Evolutionary conservation across 352 stramenopile genomes (phyloP).

Genomic region (Phytophthora crassamura): DNA sequence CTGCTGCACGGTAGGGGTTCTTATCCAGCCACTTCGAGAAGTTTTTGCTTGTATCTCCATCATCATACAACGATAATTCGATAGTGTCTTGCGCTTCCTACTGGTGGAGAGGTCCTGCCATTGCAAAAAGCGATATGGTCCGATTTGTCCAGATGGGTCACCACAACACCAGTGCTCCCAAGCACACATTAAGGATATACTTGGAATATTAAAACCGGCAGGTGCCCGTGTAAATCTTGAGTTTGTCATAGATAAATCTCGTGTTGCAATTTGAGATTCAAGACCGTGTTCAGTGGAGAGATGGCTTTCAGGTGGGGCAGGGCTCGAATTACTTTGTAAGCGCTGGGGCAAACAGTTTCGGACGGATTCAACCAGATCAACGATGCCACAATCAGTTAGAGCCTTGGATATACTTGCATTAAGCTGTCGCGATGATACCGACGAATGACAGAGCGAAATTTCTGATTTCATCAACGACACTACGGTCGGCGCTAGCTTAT

Average conservation of each 20-base stretch:
- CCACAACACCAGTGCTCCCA: conserved; percentile 11
- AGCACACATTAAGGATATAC: background rate
- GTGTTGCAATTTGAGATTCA: background rate
- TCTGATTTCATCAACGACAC: background rate
- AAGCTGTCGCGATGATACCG: background rate
- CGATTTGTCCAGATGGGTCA: background rate
- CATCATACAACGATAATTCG: conserved; percentile 18
- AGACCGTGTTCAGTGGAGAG: too few species aligned
- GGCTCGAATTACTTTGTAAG: too few species aligned
- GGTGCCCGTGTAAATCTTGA: background rate
- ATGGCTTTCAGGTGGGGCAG: too few species aligned
- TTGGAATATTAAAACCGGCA: background rate
- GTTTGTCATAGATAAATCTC: too few species aligned
- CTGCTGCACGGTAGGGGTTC: background rate
- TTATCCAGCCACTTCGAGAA: background rate
- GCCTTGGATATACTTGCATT: background rate
- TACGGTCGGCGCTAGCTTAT: background rate
- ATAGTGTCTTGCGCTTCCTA: conserved; percentile 6
- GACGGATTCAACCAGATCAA: background rate
- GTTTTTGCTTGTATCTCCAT: conserved; percentile 12
- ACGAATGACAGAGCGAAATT: background rate
- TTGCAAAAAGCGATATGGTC: conserved; percentile 3
- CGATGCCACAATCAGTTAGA: background rate
- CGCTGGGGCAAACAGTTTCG: too few species aligned
- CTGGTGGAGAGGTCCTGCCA: background rate